Evolutionary conservation across 2,329 filamentous ascomycete species (phyloP).

Genomic region (Hypomyces rosellus): DNA sequence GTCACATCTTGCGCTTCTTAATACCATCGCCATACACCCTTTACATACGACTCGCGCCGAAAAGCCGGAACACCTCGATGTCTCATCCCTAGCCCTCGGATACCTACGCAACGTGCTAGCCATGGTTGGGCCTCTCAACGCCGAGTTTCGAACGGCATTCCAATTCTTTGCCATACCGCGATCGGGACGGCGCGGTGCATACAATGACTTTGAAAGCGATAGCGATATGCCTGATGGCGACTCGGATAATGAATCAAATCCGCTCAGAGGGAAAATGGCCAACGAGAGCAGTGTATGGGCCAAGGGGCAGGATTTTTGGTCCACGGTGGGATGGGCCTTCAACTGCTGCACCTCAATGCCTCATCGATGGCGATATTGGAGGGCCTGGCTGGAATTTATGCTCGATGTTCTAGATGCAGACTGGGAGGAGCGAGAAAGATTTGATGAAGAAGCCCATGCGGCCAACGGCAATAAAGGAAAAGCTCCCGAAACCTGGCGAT

Average conservation of each 20-base stretch:
- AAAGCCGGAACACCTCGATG: constrained; percentile 52
- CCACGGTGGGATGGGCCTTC: constrained; percentile 83
- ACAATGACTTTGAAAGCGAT: constrained; percentile 36
- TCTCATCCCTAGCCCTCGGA: constrained; percentile 59
- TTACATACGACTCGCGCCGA: constrained; percentile 66
- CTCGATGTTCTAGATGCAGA: constrained; percentile 71
- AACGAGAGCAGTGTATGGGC: constrained; percentile 63
- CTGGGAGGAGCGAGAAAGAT: constrained; percentile 50
- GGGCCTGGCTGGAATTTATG: constrained; percentile 72
- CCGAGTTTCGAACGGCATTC: constrained; percentile 67
- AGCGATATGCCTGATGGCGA: constrained; percentile 30
- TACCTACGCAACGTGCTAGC: constrained; percentile 64
- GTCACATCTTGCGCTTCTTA: constrained; percentile 69
- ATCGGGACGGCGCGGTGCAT: constrained; percentile 27
- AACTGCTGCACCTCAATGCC: constrained; percentile 74
- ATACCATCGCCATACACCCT: constrained; percentile 77
- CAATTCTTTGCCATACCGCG: constrained; percentile 44
- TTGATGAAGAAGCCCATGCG: constrained; percentile 34
- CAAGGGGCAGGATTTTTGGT: constrained; percentile 83
- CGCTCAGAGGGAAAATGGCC: constrained; percentile 54
- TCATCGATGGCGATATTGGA: constrained; percentile 76
- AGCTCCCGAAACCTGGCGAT: constrained; percentile 29
- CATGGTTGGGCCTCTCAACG: constrained; percentile 62
- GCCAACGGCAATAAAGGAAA: constrained; percentile 16
- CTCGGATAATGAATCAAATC: constrained; percentile 42